Evolutionary conservation across 1,284 basidiomycete genomes (phyloP).

Genomic region (Sphagnurus paluster): DNA sequence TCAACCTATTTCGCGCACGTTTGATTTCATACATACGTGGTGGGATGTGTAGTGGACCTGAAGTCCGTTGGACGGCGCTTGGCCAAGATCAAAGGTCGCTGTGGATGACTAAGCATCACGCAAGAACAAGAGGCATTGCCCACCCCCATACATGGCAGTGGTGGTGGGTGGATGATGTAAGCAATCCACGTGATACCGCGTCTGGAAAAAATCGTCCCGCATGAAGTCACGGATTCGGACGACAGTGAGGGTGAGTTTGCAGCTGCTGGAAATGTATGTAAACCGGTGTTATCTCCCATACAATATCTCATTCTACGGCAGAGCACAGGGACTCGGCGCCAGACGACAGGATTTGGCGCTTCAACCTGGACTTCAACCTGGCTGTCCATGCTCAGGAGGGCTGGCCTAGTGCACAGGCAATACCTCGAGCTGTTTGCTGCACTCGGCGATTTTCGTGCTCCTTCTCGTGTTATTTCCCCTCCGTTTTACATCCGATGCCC

Average conservation of each 20-base stretch:
- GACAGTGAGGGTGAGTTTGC: no score
- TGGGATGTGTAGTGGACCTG: no score
- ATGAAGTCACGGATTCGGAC: not conserved
- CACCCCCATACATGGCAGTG: no score
- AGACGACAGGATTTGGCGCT: no score
- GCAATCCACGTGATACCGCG: no score
- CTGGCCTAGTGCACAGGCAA: slow-evolving; percentile 53
- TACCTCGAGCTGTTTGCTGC: slow-evolving; percentile 39
- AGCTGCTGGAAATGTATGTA: slow-evolving; percentile 16
- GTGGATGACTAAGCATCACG: no score
- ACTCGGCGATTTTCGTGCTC: slow-evolving; percentile 11
- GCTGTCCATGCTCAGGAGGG: slow-evolving; percentile 74
- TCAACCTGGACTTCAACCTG: slow-evolving; percentile 36
- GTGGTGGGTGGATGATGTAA: no score
- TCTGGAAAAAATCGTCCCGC: not conserved
- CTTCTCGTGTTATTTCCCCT: slow-evolving; percentile 19
- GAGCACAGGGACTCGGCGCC: slow-evolving; percentile 18
- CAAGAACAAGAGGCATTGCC: no score
- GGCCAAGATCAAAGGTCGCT: no score
- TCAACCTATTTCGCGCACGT: no score
- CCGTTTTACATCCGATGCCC: slow-evolving; percentile 19
- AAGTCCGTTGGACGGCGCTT: no score
- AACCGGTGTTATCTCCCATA: not conserved
- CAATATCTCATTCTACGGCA: not conserved
- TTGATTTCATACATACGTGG: no score